These are phyloP conservation scores for Solanum boliviense DNA, from an alignment of 257 asterid genomes.

Conservation along the genomic window DNA sequence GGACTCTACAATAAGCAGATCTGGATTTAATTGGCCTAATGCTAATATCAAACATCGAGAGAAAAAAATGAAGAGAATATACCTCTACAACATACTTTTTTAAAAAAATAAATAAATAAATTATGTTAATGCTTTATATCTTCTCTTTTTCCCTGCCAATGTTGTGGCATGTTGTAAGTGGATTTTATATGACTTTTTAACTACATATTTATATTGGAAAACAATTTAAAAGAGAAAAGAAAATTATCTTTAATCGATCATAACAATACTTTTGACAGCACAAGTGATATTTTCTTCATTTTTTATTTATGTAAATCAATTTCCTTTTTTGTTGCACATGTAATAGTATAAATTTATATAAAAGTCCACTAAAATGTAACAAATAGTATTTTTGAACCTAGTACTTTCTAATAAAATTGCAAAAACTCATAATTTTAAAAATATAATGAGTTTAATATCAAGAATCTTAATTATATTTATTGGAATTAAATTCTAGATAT, in stretches of 20 bases:
- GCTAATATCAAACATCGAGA: neutral
- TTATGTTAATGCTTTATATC: constrained; percentile 6
- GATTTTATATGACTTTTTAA: neutral
- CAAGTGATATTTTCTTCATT: neutral
- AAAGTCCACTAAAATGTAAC: neutral
- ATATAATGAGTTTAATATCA: neutral
- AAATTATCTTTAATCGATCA: neutral
- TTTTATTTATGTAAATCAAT: neutral
- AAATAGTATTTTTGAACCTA: neutral
- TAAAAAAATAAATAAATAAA: neutral
- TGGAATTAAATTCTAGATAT: neutral
- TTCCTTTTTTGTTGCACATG: no score
- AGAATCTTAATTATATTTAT: neutral
- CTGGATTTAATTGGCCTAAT: neutral
- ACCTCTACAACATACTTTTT: constrained; percentile 23
- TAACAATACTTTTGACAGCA: neutral
- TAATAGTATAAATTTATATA: neutral
- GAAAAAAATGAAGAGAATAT: constrained; percentile 19
- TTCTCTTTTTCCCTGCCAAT: constrained; percentile 10
- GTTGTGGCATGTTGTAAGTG: constrained; percentile 8
- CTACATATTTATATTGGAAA: neutral
- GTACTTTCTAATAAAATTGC: neutral
- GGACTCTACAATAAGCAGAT: accelerated
- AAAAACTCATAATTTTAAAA: neutral
- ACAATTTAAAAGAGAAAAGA: neutral